Conservation (phyloP, 257 asterid species). For the Solanum pimpinellifolium region DNA sequence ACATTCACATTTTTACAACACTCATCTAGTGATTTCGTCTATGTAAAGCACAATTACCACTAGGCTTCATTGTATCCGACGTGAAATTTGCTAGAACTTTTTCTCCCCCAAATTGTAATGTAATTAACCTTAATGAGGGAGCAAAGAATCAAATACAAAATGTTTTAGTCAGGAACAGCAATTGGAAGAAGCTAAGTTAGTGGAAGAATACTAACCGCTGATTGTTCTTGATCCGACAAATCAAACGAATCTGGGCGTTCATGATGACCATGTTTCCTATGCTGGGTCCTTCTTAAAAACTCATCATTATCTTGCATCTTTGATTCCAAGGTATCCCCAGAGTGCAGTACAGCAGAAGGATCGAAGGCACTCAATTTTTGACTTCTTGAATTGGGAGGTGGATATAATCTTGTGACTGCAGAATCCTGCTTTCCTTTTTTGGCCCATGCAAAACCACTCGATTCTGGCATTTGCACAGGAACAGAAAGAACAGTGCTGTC, state of each 20-base stretch:
- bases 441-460: conserved; percentile 40
- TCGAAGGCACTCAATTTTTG: conserved; percentile 13
- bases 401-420: conserved; percentile 29
- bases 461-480: conserved; percentile 42
- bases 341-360: conserved; percentile 10
- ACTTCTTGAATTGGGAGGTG: conserved; percentile 18
- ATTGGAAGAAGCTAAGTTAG: neutral
- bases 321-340: conserved; percentile 10
- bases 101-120: neutral
- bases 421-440: conserved; percentile 38
- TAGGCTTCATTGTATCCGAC: neutral
- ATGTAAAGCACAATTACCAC: neutral
- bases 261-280: conserved; percentile 9
- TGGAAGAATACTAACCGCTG: conserved; percentile 23
- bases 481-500: conserved; percentile 38
- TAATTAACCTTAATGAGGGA: neutral
- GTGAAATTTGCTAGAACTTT: neutral
- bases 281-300: conserved; percentile 6
- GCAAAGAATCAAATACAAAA: neutral
- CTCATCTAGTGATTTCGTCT: neutral
- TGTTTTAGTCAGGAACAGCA: neutral
- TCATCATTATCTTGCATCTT: conserved; percentile 24
- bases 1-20: neutral
- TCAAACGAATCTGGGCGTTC: conserved; percentile 38
- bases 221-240: conserved; percentile 28